A percentile compares a stretch with the other conserved stretches of the same genome.
Conservation (phyloP, 805 yeast species). For the Yarrowia sp. region DNA sequence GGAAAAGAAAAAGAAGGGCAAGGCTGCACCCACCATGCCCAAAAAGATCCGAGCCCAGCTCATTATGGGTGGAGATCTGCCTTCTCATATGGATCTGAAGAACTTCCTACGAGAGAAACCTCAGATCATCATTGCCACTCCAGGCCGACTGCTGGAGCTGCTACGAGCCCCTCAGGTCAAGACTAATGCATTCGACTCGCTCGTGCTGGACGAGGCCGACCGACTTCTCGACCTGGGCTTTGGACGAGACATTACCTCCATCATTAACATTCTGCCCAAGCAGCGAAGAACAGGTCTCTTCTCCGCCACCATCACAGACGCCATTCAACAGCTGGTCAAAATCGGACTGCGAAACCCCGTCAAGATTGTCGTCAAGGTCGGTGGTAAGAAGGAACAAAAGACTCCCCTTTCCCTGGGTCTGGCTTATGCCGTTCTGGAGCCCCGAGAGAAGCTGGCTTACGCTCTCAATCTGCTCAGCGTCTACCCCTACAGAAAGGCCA, state of each 20-base stretch:
- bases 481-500: constrained; percentile 64
- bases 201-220: constrained; percentile 92
- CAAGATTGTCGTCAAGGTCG: constrained; percentile 64
- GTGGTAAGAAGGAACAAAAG: constrained; percentile 31
- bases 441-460: constrained; percentile 58
- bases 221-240: constrained; percentile 75
- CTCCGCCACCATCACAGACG: constrained; percentile 87
- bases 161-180: constrained; percentile 54
- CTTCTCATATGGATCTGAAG: constrained; percentile 63
- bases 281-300: constrained; percentile 92
- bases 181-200: constrained; percentile 61
- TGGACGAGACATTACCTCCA: constrained; percentile 70
- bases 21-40: constrained; percentile 26
- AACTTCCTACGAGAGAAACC: constrained; percentile 54
- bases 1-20: constrained; percentile 25
- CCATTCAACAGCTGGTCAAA: constrained; percentile 72
- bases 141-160: constrained; percentile 72
- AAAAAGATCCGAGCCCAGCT: constrained; percentile 37
- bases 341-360: constrained; percentile 95
- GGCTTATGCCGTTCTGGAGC: constrained; percentile 55
- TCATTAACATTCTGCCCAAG: constrained; percentile 72
- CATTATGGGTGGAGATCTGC: constrained; percentile 42
- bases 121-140: constrained; percentile 89
- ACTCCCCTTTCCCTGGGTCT: constrained; percentile 65
- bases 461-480: constrained; percentile 50